Conservation (phyloP, 192 early-diverging fungal genomes). For the Diversispora eburnea region DNA sequence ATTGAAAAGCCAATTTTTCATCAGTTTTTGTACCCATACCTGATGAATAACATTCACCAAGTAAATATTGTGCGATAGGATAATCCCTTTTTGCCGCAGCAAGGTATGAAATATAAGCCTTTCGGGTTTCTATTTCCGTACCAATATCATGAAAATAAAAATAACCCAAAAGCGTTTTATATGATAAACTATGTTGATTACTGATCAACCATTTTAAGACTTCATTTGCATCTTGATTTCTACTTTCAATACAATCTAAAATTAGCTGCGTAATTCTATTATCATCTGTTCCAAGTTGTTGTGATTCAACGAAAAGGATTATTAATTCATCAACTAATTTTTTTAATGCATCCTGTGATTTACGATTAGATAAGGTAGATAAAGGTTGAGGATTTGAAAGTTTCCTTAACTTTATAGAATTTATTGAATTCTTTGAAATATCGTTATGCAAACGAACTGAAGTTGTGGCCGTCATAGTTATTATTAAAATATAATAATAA, state of each 20-base stretch:
- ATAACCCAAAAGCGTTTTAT: slow-evolving; percentile 15
- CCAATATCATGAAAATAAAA: slow-evolving; percentile 12
- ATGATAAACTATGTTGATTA: background rate
- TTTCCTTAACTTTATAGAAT: background rate
- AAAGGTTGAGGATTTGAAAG: background rate
- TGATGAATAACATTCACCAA: slow-evolving; percentile 8
- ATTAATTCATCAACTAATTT: background rate
- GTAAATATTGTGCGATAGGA: slow-evolving; percentile 4
- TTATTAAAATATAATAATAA: no score
- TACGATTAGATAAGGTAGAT: background rate
- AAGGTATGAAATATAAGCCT: background rate
- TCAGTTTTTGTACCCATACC: background rate
- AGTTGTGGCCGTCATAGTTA: no score
- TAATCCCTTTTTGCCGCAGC: slow-evolving; percentile 3
- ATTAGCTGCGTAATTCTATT: background rate
- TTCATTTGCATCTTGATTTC: background rate
- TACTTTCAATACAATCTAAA: background rate
- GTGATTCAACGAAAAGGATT: background rate
- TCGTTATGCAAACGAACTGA: no score
- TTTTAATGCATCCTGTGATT: background rate
- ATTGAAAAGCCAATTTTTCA: slow-evolving; percentile 6
- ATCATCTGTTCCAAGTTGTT: background rate
- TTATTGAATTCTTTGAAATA: background rate
- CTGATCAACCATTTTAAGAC: background rate
- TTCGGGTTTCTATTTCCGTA: background rate